phyloP scores from a whole-genome alignment of 495 filamentous ascomycete species.

The Trichoderma orchidacearum region DNA sequence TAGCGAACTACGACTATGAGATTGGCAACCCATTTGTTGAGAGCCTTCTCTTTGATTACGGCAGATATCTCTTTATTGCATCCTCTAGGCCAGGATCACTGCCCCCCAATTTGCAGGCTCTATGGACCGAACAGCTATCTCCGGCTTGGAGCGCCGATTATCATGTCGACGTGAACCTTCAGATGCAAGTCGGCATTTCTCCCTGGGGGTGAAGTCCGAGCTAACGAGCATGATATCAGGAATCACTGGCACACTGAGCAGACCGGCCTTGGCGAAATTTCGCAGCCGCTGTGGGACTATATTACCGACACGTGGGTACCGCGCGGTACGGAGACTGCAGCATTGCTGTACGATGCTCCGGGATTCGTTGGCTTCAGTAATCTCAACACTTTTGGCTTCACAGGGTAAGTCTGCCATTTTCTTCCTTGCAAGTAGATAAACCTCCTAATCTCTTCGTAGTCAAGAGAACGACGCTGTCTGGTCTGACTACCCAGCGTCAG shows the following conservation, averaged over 20 bases:
- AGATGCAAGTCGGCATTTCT: conserved; percentile 25
- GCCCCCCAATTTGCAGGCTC: conserved; percentile 5
- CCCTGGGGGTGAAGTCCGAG: no score
- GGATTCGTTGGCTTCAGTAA: conserved; percentile 24
- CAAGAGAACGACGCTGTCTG: not conserved
- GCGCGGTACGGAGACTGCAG: conserved; percentile 32
- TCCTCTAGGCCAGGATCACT: conserved; percentile 23
- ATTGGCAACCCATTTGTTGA: conserved; percentile 30
- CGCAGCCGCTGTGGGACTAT: conserved; percentile 26
- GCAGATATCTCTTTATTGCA: conserved; percentile 30
- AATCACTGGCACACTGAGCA: conserved; percentile 12
- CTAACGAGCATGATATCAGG: not conserved
- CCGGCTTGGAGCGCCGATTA: conserved; percentile 36
- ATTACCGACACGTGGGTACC: conserved; percentile 38
- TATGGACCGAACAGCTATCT: not conserved
- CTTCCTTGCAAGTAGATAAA: not conserved
- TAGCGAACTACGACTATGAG: conserved; percentile 6
- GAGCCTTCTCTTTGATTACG: conserved; percentile 28
- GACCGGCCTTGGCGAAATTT: not conserved
- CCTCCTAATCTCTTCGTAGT: not conserved
- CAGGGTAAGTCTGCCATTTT: conserved; percentile 3
- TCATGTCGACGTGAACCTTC: conserved; percentile 35
- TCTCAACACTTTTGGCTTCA: conserved; percentile 32
- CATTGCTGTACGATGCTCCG: conserved; percentile 29
- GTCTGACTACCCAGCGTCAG: not conserved